Evolutionary conservation across 805 yeast genomes (phyloP), one percentile per base, ranked within the genome.

Genomic region (Spathaspora girioi): DNA sequence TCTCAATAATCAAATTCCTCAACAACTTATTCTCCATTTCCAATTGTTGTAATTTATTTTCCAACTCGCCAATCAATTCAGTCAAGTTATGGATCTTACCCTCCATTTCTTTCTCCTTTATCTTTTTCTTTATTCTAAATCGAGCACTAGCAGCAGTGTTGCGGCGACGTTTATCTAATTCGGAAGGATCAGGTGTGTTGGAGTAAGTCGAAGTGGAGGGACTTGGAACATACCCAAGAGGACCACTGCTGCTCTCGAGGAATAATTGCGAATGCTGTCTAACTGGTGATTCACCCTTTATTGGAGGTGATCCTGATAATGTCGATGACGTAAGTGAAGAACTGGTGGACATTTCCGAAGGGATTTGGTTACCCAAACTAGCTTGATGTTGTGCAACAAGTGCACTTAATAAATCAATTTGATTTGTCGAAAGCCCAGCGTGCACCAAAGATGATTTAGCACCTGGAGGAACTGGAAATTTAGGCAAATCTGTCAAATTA

Each of bases 361-460:
- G 55, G 17, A 52, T 38, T 6, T 40, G 27, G 35, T 53, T 53
- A 3, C 56, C 56, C 29, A 53, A 35, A 19, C 49, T 38, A n/a
- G 48, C 32, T 50, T 82, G 84, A 64, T 87, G 87, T 57, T 84
- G 87, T 0, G 91, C 92, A 31, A 87, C 81, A 48, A 87, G 72
- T 0, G 89, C 89, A 5, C 89, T 83, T 32, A 87, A 69, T 2
- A 89, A 82, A 59, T 85, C 89, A 12, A 87, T 86, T 63, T 87
- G 94, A 38, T 82, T 82, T 51, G 77, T 81, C 2, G 82, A 73
- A 42, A 87, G 73, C 0, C 94, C 94, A 2, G 85, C 89, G 6
- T 81, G 79, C 6, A 77, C 77, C 44, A 87, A 65, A 1, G 90
- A 79, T 18, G 75, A 67, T 55, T 81, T 79, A 1, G 92, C 93